phyloP scores from a whole-genome alignment of 306 rosid genomes.

The Ammopiptanthus mongolicus region DNA sequence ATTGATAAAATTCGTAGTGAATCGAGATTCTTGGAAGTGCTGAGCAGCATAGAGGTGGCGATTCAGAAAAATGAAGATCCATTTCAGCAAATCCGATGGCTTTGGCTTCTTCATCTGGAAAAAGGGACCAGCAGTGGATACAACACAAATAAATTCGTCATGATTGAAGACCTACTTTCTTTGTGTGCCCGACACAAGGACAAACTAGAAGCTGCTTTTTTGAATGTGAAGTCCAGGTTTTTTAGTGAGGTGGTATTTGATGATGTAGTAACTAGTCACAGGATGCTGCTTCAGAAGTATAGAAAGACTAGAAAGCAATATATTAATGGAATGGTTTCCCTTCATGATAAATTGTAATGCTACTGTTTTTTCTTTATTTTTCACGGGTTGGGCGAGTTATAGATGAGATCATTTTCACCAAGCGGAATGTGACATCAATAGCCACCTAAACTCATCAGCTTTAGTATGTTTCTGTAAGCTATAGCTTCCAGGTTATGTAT shows the following conservation, averaged over 20 bases:
- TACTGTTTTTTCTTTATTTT: not conserved
- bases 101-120: constrained; percentile 35
- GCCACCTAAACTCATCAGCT: constrained; percentile 1
- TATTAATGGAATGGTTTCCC: constrained; percentile 71
- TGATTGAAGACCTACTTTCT: constrained; percentile 29
- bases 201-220: constrained; percentile 46
- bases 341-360: constrained; percentile 45
- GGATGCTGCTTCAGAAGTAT: constrained; percentile 54
- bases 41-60: constrained; percentile 43
- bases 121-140: constrained; percentile 21
- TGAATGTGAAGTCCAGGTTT: constrained; percentile 57
- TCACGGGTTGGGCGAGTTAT: not conserved
- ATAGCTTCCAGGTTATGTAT: not conserved
- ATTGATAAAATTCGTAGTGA: constrained; percentile 46
- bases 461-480: constrained; percentile 9
- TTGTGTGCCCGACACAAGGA: constrained; percentile 36
- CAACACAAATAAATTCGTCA: constrained; percentile 30
- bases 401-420: constrained; percentile 14
- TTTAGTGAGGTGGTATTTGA: constrained; percentile 53
- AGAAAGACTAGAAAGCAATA: constrained; percentile 64
- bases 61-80: constrained; percentile 60
- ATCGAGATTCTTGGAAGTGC: constrained; percentile 49
- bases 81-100: constrained; percentile 60
- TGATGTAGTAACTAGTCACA: constrained; percentile 46
- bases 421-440: not conserved